These are phyloP conservation scores for Populus simonii DNA, from an alignment of 345 rosid genomes.

Conservation along the genomic window DNA sequence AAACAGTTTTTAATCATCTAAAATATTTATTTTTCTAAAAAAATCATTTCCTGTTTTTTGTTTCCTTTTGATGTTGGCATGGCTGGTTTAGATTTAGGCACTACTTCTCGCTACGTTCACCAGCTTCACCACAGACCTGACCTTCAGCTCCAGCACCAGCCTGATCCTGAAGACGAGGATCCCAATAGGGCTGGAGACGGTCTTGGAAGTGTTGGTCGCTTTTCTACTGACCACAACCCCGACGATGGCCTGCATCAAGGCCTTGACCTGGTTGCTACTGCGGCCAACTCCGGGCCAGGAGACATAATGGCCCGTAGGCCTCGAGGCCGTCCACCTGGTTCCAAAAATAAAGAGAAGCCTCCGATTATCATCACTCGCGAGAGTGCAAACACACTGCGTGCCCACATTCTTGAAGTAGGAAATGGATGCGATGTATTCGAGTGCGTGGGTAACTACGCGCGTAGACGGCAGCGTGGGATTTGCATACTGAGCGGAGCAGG, in stretches of 20 bases:
- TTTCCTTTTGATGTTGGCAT: constrained; percentile 37
- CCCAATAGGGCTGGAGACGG: constrained; percentile 22
- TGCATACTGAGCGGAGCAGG: constrained; percentile 87
- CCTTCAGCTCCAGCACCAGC: constrained; percentile 58
- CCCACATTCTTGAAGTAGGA: constrained; percentile 92
- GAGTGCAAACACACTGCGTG: constrained; percentile 93
- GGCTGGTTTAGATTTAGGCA: constrained; percentile 71
- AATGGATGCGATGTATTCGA: constrained; percentile 89
- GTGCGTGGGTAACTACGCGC: constrained; percentile 79
- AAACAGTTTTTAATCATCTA: constrained; percentile 29
- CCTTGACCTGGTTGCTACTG: constrained; percentile 44
- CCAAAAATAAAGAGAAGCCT: constrained; percentile 88
- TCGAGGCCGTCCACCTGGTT: constrained; percentile 89
- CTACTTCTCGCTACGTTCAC: constrained; percentile 50
- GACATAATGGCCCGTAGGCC: constrained; percentile 62
- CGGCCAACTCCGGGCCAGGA: constrained; percentile 26
- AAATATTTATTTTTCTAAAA: constrained; percentile 16
- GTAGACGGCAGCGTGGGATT: constrained; percentile 87
- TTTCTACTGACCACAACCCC: constrained; percentile 34
- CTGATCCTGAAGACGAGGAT: constrained; percentile 46
- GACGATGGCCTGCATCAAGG: constrained; percentile 38
- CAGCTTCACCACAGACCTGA: constrained; percentile 48
- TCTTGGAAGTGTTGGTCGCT: constrained; percentile 35
- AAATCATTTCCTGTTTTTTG: constrained; percentile 28
- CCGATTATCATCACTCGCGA: constrained; percentile 92